Base-by-base conservation (phyloP, 2,329 filamentous ascomycete species). In the Macrophomina phaseolina region DNA sequence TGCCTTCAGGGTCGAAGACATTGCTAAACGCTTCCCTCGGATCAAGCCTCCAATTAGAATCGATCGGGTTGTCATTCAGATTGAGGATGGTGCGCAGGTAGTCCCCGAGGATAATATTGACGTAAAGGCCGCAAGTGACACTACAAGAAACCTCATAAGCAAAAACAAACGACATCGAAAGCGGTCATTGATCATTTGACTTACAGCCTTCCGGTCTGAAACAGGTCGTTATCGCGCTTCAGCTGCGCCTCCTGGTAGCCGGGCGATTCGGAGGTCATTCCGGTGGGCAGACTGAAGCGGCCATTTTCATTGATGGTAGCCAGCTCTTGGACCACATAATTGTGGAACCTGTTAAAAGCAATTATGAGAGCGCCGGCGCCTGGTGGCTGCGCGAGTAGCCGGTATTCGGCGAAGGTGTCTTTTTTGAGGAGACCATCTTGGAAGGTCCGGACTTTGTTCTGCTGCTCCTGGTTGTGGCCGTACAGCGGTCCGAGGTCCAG, bases 281-380 rank as follows among this genome's bases (percentile, higher is more conserved):
- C 74, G 0, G 80, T 72, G 0, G 91, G 90, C 67, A 87, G 87
- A 0, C 84, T 86, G 79, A 96, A 97, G 38, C 90, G 86, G 12
- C 87, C 89, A 52, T 87, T 87, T 72, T 97, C 92, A 72, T 97
- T 95, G 77, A 97, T 93, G 30, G 85, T 81, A 0, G 90, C 89
- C n/a, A 97, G 81, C 68, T 93, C 89, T 61, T 87, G 85, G 1
- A 90, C 92, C 0, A 93, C 86, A 70, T 94, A 85, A 78, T 97
- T 97, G 78, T 97, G 93, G 79, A 94, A 94, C 32, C 79, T 75
- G 66, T 82, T 83, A 80, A 89, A 91, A 74, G 89, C 83, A 65
- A 91, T 85, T 36, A 91, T 75, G 69, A 90, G 78, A 18, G 85
- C 84, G 53, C 85, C 85, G 18, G 89, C 86, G 6, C 69, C 89